Conservation (phyloP, 2,329 filamentous ascomycete genomes). For the Nemania serpens region DNA sequence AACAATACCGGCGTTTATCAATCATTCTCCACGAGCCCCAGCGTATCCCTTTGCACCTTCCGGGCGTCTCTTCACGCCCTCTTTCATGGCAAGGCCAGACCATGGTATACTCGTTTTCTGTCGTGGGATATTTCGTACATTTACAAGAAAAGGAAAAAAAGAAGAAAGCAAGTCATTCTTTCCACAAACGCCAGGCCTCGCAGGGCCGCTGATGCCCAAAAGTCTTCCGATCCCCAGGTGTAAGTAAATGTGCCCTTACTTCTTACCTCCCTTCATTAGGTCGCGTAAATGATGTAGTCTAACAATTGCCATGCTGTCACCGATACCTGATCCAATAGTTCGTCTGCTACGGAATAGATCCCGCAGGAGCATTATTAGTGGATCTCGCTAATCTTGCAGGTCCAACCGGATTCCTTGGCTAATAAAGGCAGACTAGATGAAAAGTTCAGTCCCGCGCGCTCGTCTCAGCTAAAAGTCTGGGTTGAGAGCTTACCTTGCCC, state of each 20-base stretch:
- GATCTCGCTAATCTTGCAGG: conserved; percentile 82
- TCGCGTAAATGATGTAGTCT: conserved; percentile 21
- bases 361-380: conserved; percentile 48
- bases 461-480: not conserved
- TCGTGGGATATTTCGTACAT: conserved; percentile 18
- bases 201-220: conserved; percentile 5
- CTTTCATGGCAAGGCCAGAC: not conserved
- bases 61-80: not conserved
- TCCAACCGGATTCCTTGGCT: conserved; percentile 82
- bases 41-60: not conserved
- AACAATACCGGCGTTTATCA: not conserved
- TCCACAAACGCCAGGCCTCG: conserved; percentile 23
- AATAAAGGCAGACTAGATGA: conserved; percentile 76
- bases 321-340: not conserved
- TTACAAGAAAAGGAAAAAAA: conserved; percentile 7
- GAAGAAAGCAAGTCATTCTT: conserved; percentile 3
- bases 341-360: not conserved
- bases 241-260: conserved; percentile 8
- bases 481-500: conserved; percentile 74
- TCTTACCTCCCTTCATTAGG: conserved; percentile 24
- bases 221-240: conserved; percentile 8
- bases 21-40: not conserved
- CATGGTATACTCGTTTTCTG: conserved; percentile 11
- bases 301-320: conserved; percentile 11
- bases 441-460: conserved; percentile 44